phyloP scores from a whole-genome alignment of 768 basidiomycete genomes.

The Xanthoconium purpureum region DNA sequence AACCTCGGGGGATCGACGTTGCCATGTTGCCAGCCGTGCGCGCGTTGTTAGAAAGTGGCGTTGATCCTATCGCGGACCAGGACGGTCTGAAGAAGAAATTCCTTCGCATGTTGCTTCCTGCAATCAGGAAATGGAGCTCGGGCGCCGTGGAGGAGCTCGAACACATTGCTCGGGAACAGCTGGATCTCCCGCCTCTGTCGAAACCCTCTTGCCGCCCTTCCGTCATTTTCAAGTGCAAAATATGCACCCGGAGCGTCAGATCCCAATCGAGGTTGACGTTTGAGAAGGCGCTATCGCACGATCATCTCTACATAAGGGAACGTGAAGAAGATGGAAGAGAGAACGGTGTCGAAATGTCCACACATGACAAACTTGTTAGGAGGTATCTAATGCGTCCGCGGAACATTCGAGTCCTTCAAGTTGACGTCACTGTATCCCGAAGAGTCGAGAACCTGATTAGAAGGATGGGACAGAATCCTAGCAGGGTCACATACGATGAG shows the following conservation, averaged over 20 bases:
- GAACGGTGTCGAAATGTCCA: not conserved
- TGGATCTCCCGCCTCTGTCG: not conserved
- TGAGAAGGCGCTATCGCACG: constrained; percentile 7
- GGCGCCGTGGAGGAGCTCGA: constrained; percentile 9
- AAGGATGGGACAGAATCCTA: constrained; percentile 6
- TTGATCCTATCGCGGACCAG: not conserved
- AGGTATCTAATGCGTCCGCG: not conserved
- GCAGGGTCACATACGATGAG: not conserved
- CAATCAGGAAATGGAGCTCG: constrained; percentile 7
- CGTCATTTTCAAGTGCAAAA: constrained; percentile 12
- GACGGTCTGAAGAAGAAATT: not conserved
- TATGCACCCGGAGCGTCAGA: not conserved
- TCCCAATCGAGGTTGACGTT: not conserved
- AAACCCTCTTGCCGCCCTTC: constrained; percentile 3
- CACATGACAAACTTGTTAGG: not conserved
- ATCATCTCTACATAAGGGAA: constrained; percentile 1
- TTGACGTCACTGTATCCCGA: constrained; percentile 3
- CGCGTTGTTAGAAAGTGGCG: not conserved
- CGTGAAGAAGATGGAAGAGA: not conserved
- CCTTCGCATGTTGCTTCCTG: not conserved
- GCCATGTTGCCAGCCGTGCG: not conserved
- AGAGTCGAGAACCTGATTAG: constrained; percentile 11
- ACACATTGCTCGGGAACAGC: not conserved
- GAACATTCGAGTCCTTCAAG: not conserved
- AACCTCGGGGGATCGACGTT: constrained; percentile 4